Conservation (phyloP, 2,329 filamentous ascomycete species). For the Oidium heveae region DNA sequence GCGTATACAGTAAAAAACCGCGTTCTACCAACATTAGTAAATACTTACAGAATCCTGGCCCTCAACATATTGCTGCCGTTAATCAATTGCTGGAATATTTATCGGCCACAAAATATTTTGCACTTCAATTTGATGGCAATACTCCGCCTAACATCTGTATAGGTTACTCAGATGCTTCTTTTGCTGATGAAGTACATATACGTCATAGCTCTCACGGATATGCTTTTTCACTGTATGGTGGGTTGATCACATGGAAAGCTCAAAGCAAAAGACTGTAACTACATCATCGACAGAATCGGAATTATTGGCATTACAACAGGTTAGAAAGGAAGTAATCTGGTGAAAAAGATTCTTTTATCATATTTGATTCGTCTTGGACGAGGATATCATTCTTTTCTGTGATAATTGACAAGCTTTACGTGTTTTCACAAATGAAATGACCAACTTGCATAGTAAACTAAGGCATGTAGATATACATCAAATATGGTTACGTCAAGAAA, state of each 20-base stretch:
- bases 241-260: background rate
- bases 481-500: background rate
- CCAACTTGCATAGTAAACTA: background rate
- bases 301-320: background rate
- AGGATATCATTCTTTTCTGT: background rate
- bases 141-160: background rate
- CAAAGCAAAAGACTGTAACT: background rate
- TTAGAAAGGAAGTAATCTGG: background rate
- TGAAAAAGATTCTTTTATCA: background rate
- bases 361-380: background rate
- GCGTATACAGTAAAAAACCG: background rate
- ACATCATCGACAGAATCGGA: background rate
- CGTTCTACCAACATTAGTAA: background rate
- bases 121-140: background rate
- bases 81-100: background rate
- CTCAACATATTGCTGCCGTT: background rate
- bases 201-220: background rate
- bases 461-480: background rate
- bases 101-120: background rate
- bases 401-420: background rate
- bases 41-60: background rate
- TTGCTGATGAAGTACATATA: background rate
- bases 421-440: background rate
- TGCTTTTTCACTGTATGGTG: background rate
- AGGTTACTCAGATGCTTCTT: background rate